Conservation (phyloP, 2,329 filamentous ascomycete genomes). For the Pseudonectria buxi region DNA sequence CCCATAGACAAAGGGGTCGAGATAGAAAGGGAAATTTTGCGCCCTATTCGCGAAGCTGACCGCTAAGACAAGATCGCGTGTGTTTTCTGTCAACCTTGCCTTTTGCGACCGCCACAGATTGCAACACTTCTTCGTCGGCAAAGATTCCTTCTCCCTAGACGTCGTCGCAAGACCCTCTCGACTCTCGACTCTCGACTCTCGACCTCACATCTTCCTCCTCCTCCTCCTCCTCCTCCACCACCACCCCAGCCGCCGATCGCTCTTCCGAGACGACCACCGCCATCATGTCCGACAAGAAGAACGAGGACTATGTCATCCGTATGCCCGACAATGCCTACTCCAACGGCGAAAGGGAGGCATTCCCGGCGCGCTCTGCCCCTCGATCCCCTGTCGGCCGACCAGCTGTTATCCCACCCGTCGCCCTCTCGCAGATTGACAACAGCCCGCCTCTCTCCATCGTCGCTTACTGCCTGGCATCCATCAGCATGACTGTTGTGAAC, state of each 20-base stretch:
- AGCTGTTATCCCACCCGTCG: constrained; percentile 17
- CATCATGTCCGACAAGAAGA: constrained; percentile 81
- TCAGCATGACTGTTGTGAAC: constrained; percentile 99
- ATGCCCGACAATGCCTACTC: constrained; percentile 54
- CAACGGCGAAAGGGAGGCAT: constrained; percentile 46
- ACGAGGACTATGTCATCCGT: constrained; percentile 69
- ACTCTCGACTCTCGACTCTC: too few relatives aligned
- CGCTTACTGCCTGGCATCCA: constrained; percentile 91
- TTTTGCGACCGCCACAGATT: too few relatives aligned
- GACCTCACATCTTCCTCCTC: constrained; percentile 4
- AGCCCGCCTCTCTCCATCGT: constrained; percentile 75
- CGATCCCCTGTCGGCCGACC: constrained; percentile 7
- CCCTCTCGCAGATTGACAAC: constrained; percentile 54
- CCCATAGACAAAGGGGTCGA: too few relatives aligned
- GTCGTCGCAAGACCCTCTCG: too few relatives aligned
- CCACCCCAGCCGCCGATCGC: background rate
- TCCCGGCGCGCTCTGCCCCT: constrained; percentile 29
- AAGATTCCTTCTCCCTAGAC: too few relatives aligned
- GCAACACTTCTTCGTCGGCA: too few relatives aligned
- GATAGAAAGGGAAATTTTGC: too few relatives aligned
- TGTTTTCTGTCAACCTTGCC: too few relatives aligned
- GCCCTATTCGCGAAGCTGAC: too few relatives aligned
- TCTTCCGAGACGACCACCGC: constrained; percentile 1
- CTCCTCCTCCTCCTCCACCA: constrained; percentile 6
- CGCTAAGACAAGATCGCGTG: too few relatives aligned